Percentiles rank a stretch among this genome's conserved stretches.
Conservation (phyloP, 495 filamentous ascomycete species). For the Penicillium crystallinum region DNA sequence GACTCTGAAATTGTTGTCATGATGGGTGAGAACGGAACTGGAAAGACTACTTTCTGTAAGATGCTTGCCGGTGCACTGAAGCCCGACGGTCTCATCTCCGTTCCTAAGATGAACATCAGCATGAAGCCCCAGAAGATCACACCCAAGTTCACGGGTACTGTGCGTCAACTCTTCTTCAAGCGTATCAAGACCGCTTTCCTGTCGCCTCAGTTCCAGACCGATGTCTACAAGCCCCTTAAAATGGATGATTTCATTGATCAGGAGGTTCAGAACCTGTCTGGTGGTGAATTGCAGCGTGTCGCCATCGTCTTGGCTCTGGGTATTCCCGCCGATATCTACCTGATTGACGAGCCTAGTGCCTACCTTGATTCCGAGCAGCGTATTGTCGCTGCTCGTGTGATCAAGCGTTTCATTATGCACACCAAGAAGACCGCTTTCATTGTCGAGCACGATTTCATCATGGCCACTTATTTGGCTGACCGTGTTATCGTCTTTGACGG, state of each 20-base stretch:
- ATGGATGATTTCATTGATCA: constrained; percentile 99
- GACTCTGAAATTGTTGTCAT: constrained; percentile 98
- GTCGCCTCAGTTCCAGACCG: constrained; percentile 95
- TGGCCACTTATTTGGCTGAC: constrained; percentile 96
- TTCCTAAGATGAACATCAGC: constrained; percentile 92
- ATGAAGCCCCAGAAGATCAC: constrained; percentile 99
- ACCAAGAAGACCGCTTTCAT: constrained; percentile 98
- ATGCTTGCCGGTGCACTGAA: constrained; percentile 90
- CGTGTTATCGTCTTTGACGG: constrained; percentile 98
- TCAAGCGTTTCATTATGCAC: constrained; percentile 99
- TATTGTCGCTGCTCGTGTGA: constrained; percentile 93
- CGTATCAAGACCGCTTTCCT: constrained; percentile 96
- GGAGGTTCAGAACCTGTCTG: constrained; percentile 96
- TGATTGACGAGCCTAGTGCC: constrained; percentile 92
- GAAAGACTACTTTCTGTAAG: constrained; percentile 96
- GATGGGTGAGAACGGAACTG: constrained; percentile 98
- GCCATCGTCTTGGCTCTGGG: constrained; percentile 95
- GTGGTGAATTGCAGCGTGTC: constrained; percentile 98
- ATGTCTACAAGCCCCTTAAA: constrained; percentile 97
- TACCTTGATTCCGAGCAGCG: constrained; percentile 98
- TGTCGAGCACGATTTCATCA: constrained; percentile 99
- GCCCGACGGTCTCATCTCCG: constrained; percentile 67
- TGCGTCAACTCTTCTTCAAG: constrained; percentile 91
- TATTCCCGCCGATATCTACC: constrained; percentile 94
- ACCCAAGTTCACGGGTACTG: constrained; percentile 94